Evolutionary conservation across 768 basidiomycete genomes (phyloP).

Genomic region (Rhizopogon vesiculosus): DNA sequence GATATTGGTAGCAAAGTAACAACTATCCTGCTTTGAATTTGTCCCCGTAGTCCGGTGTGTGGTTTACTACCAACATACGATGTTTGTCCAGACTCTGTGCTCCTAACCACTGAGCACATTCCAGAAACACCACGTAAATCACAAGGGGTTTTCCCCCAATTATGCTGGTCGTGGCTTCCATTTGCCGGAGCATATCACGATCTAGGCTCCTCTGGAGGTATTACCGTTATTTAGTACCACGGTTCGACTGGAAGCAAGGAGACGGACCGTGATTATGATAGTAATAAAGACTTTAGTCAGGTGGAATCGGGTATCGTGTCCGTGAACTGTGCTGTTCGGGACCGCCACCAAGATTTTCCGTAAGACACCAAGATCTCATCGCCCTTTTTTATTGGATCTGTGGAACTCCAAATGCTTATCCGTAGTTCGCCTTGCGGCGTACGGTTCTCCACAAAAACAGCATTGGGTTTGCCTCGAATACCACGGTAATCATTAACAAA

Average conservation of each 20-base stretch:
- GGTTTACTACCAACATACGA: neutral
- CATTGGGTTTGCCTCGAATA: slow-evolving; percentile 64
- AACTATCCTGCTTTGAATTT: no score
- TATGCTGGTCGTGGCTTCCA: neutral
- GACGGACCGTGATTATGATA: neutral
- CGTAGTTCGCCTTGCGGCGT: slow-evolving; percentile 54
- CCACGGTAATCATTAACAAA: slow-evolving; percentile 93
- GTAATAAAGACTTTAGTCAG: neutral
- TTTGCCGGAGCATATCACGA: neutral
- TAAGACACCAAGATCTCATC: slow-evolving; percentile 87
- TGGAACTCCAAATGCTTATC: slow-evolving; percentile 73
- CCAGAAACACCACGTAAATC: slow-evolving; percentile 8
- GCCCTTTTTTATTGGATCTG: slow-evolving; percentile 62
- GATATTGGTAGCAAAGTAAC: no score
- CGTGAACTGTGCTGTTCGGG: slow-evolving; percentile 14
- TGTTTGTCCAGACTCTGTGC: neutral
- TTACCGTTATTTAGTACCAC: neutral
- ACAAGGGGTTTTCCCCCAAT: neutral
- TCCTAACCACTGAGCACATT: neutral
- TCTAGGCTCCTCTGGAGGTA: neutral
- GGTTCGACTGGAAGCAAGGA: neutral
- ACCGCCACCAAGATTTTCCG: slow-evolving; percentile 82
- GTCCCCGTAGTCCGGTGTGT: neutral
- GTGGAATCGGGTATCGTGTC: neutral
- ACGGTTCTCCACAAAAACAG: slow-evolving; percentile 57